Evolutionary conservation across 2,329 filamentous ascomycete species (phyloP), one percentile per base, ranked within the genome.

Genomic region (Aspergillus luchuensis): DNA sequence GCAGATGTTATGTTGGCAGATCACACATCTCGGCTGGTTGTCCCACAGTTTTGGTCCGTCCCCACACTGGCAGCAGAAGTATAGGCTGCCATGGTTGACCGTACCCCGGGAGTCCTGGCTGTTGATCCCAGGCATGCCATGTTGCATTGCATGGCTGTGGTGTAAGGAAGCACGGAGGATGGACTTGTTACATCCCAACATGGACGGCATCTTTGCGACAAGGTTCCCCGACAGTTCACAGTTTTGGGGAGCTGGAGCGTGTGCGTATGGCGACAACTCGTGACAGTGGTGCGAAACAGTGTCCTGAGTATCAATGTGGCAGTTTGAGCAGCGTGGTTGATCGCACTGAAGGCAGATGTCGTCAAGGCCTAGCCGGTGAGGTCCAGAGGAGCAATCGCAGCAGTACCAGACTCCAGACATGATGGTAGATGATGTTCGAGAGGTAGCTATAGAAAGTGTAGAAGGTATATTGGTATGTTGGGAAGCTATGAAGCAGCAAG

Each of bases 11-110:
- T 79, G 77, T 2, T 68, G 1, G 67, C 77, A 79, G 0, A 41
- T 58, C 2, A 76, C 64, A 55, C 77, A 79, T 19, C 39, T 48
- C 2, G 72, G 67, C 47, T 79, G 74, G 30, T 61, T 47, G 10
- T 73, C 66, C 62, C 65, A 78, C 41, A 76, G 63, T 55, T 78
- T 79, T 0, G 77, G 77, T 0, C 77, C 77, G 45, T 79, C 76
- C 1, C 67, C 41, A 60, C 77, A 79, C 4, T 60, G 1, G 69
- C 77, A 79, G 67, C 77, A 79, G 57, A 75, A 69, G 49, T 76
- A 79, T 63, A 76, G 66, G 55, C 70, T 63, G 8, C 67, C 70
- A 1, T 62, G 28, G 23, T 52, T 41, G 53, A 19, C 25, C n/a
- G 23, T 47, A 3, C 39, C 28, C n/a, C 30, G 39, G 39, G 19